Base-by-base conservation (phyloP, 116 monocot genomes). In the Posidonia oceanica region DNA sequence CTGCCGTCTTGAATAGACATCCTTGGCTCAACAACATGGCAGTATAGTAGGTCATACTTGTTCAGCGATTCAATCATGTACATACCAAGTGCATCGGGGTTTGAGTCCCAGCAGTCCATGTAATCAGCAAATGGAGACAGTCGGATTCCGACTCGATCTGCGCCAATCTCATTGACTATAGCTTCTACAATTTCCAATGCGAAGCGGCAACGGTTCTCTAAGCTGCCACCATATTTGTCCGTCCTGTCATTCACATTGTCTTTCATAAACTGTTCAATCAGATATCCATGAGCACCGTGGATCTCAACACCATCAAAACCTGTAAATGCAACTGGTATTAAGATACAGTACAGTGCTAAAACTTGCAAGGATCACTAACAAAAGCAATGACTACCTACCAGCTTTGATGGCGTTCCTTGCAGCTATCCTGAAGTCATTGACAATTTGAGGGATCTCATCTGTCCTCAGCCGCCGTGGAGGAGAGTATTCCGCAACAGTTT, bases 391-490 rank as follows among this genome's bases (percentile, higher is more conserved):
- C 7, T 64, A 67, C 21, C 29, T 81, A 87, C 87, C 84, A 36
- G 85, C 85, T 71, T 80, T 80, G 15, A 88, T 85, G 42, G 85
- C 82, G 60, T 88, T 88, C 55, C 70, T 85, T 40, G 85, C 80
- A 72, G 88, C 82, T 29, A 71, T 16, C 54, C 76, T 79, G 61
- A 76, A 88, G 75, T 85, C 80, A 48, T 83, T 59, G 61, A 85
- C 75, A 13, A 88, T 21, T 10, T 54, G 39, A 66, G 85, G 85
- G 56, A 88, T 80, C 66, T 85, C 85, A 29, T 85, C 80, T 8
- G 67, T 71, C 36, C 54, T 60, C 23, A 88, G 74, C 23, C 74
- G 75, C 38, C 83, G 66, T 2, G 88, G 80, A 76, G 77, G 5
- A 2, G 82, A 74, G 70, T 71, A 88, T 13, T 70, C 12, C 7